Percentiles rank a stretch among this genome's conserved stretches.
Evolutionary conservation across 331 rosid genomes (phyloP).

Genomic region (Acacia concinna): DNA sequence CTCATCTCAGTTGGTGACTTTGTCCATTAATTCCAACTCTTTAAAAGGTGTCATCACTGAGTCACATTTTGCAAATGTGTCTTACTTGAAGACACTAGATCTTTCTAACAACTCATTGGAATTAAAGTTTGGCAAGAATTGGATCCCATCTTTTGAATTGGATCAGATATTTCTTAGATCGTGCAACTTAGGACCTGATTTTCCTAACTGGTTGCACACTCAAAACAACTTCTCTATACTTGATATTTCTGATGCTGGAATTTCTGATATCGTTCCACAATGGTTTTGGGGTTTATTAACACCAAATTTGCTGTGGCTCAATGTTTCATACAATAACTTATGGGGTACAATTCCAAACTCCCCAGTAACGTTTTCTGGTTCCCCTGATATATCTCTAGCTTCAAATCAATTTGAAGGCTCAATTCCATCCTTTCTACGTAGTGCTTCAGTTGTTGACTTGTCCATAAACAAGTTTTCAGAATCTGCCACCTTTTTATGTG

Average conservation of each 20-base stretch:
- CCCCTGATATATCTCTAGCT: slow-evolving; percentile 30
- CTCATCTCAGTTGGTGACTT: slow-evolving; percentile 28
- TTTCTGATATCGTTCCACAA: slow-evolving; percentile 17
- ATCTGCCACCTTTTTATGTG: slow-evolving; percentile 10
- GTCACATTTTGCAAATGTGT: slow-evolving; percentile 37
- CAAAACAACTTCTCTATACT: slow-evolving; percentile 17
- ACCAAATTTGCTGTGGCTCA: background rate
- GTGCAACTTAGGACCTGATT: slow-evolving; percentile 46
- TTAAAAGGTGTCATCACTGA: slow-evolving; percentile 38
- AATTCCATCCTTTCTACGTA: slow-evolving; percentile 12
- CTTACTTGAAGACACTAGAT: slow-evolving; percentile 18
- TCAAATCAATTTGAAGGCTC: slow-evolving; percentile 19
- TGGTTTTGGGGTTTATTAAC: slow-evolving; percentile 22
- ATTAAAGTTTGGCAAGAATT: slow-evolving; percentile 29
- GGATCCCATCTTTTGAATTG: slow-evolving; percentile 50
- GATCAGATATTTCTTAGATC: background rate
- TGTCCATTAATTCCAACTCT: slow-evolving; percentile 31
- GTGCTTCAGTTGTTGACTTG: background rate
- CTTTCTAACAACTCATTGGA: slow-evolving; percentile 24
- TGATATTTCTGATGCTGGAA: slow-evolving; percentile 25
- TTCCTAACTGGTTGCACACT: slow-evolving; percentile 47
- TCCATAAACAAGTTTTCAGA: slow-evolving; percentile 9
- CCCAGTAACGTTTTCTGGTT: slow-evolving; percentile 11
- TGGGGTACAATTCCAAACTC: slow-evolving; percentile 27
- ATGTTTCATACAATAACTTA: slow-evolving; percentile 26